Conservation (phyloP, 2,329 filamentous ascomycete genomes). For the Pestalotiopsis sp. region DNA sequence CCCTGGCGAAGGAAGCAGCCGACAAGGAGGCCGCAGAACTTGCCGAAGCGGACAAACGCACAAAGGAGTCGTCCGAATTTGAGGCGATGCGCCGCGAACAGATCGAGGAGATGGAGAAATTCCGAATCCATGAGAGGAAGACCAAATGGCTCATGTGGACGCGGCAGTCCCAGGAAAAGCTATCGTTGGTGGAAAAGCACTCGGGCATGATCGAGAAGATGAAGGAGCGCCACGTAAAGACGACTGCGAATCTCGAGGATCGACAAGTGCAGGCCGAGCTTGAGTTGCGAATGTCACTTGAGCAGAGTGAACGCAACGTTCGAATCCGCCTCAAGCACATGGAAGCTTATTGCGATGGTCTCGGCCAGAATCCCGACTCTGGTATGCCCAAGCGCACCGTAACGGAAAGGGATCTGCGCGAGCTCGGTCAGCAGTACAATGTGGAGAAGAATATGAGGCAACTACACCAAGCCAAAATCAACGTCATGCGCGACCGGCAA, state of each 20-base stretch:
- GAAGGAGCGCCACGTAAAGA: slow-evolving; percentile 54
- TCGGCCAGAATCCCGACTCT: slow-evolving; percentile 41
- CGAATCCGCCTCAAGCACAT: slow-evolving; percentile 62
- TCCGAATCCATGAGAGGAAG: slow-evolving; percentile 48
- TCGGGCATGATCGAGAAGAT: slow-evolving; percentile 49
- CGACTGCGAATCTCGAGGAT: slow-evolving; percentile 57
- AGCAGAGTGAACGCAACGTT: slow-evolving; percentile 58
- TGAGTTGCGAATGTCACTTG: slow-evolving; percentile 53
- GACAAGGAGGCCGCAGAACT: slow-evolving; percentile 41
- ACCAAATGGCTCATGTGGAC: slow-evolving; percentile 50
- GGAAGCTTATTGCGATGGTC: slow-evolving; percentile 63
- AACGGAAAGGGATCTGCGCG: slow-evolving; percentile 59
- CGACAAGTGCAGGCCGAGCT: slow-evolving; percentile 63
- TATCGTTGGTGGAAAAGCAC: slow-evolving; percentile 47
- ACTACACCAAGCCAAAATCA: slow-evolving; percentile 60
- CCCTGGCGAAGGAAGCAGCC: slow-evolving; percentile 41
- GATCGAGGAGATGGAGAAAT: slow-evolving; percentile 51
- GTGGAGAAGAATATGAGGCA: slow-evolving; percentile 59
- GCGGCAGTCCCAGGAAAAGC: slow-evolving; percentile 50
- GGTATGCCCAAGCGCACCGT: slow-evolving; percentile 51
- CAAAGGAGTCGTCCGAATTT: slow-evolving; percentile 43
- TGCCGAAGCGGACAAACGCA: slow-evolving; percentile 46
- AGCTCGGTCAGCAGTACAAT: slow-evolving; percentile 62
- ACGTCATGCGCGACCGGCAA: slow-evolving; percentile 65
- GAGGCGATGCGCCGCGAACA: slow-evolving; percentile 45